phyloP scores from a whole-genome alignment of 164 flowering plant genomes.

The Nelumbo lutea region DNA sequence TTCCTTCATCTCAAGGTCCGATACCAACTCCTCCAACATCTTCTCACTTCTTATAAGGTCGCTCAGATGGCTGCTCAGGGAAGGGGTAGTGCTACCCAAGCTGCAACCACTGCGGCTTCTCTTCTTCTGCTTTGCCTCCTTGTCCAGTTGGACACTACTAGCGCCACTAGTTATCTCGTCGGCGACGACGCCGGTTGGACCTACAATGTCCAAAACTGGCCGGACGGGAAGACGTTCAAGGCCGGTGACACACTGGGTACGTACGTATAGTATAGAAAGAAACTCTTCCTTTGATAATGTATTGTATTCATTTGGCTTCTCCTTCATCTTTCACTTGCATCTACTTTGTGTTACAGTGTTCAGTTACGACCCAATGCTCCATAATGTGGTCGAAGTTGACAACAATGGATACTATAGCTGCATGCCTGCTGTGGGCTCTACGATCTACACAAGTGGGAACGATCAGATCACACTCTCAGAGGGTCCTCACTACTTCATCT shows the following conservation, averaged over 20 bases:
- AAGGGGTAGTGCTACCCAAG: constrained; percentile 19
- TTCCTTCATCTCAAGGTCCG: too few relatives aligned
- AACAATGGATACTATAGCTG: constrained; percentile 14
- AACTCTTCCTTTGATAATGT: too few relatives aligned
- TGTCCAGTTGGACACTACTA: constrained; percentile 3
- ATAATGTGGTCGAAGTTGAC: constrained; percentile 18
- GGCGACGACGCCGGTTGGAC: constrained; percentile 24
- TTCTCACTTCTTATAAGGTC: too few relatives aligned
- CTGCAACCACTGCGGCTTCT: neutral
- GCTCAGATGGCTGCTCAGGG: constrained; percentile 13
- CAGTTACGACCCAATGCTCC: constrained; percentile 11
- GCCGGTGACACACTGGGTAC: constrained; percentile 23
- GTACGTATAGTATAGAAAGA: neutral
- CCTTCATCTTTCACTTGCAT: neutral
- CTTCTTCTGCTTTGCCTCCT: constrained; percentile 8
- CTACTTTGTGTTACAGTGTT: constrained; percentile 12
- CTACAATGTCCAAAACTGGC: constrained; percentile 13
- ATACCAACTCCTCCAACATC: too few relatives aligned
- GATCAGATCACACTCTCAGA: constrained; percentile 17
- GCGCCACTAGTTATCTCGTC: constrained; percentile 14
- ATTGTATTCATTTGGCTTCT: neutral
- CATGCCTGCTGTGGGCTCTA: constrained; percentile 4
- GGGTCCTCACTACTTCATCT: constrained; percentile 30
- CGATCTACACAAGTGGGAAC: constrained; percentile 13
- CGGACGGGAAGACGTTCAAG: constrained; percentile 20